These are phyloP conservation scores for Colletotrichum horii DNA, from an alignment of 2,329 filamentous ascomycete species.

Conservation along the genomic window DNA sequence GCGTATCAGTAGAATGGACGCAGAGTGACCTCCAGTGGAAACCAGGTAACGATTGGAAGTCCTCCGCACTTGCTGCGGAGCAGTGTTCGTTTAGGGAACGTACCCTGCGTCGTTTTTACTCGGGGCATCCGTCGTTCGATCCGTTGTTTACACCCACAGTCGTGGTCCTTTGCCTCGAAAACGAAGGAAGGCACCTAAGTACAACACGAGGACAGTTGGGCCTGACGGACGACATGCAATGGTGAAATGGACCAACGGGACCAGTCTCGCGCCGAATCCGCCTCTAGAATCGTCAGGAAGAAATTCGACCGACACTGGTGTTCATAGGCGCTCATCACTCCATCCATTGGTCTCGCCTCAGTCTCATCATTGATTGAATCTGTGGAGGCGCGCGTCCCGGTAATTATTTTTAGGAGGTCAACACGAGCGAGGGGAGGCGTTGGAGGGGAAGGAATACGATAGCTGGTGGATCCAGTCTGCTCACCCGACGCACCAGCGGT, in stretches of 20 bases:
- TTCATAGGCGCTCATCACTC: neutral
- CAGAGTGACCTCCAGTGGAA: too few species aligned
- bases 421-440: constrained; percentile 9
- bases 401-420: constrained; percentile 20
- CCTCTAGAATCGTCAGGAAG: neutral
- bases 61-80: too few species aligned
- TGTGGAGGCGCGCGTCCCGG: constrained; percentile 10
- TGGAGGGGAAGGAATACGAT: constrained; percentile 18
- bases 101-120: neutral
- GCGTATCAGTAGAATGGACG: too few species aligned
- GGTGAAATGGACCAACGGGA: neutral
- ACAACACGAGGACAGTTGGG: neutral
- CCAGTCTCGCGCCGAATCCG: neutral
- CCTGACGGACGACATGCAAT: neutral
- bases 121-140: neutral
- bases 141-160: neutral
- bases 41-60: too few species aligned
- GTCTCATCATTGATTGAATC: constrained; percentile 11
- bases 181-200: neutral
- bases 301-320: neutral
- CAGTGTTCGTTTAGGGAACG: too few species aligned
- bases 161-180: neutral
- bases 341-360: neutral
- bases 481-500: neutral
- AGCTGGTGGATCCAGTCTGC: constrained; percentile 3